These are phyloP conservation scores for Lachnellula hyalina DNA, from an alignment of 2,329 filamentous ascomycete genomes.

Conservation along the genomic window DNA sequence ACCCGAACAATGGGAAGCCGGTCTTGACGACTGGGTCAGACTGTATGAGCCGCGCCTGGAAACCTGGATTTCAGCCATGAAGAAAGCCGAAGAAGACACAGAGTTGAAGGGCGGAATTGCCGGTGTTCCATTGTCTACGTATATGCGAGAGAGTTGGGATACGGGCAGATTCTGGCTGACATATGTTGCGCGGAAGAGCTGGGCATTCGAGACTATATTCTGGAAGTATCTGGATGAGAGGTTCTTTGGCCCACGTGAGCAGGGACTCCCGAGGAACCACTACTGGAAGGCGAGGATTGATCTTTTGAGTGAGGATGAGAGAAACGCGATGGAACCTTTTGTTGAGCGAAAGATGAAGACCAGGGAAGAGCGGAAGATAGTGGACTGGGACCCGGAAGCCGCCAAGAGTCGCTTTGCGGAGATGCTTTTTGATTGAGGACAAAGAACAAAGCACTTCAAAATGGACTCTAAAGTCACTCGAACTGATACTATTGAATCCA, in stretches of 20 bases:
- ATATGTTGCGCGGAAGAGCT: conserved; percentile 31
- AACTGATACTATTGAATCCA: conserved; percentile 9
- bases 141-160: conserved; percentile 6
- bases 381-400: not conserved
- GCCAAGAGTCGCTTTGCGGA: not conserved
- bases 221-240: conserved; percentile 30
- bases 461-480: conserved; percentile 8
- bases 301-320: conserved; percentile 25
- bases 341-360: conserved; percentile 31
- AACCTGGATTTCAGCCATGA: not conserved
- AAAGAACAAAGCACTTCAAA: conserved; percentile 3
- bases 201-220: conserved; percentile 14
- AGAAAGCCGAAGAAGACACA: not conserved
- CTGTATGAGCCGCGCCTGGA: not conserved
- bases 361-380: conserved; percentile 14
- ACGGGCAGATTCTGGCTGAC: conserved; percentile 29
- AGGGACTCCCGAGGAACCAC: conserved; percentile 6
- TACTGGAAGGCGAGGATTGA: conserved; percentile 26
- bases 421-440: conserved; percentile 17
- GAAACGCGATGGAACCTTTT: conserved; percentile 26
- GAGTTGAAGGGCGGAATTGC: conserved; percentile 9
- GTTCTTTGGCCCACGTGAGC: conserved; percentile 13
- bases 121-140: conserved; percentile 15
- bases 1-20: conserved; percentile 32
- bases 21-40: conserved; percentile 3